phyloP scores from a whole-genome alignment of 2,329 filamentous ascomycete species.

The Fusarium beomiforme region DNA sequence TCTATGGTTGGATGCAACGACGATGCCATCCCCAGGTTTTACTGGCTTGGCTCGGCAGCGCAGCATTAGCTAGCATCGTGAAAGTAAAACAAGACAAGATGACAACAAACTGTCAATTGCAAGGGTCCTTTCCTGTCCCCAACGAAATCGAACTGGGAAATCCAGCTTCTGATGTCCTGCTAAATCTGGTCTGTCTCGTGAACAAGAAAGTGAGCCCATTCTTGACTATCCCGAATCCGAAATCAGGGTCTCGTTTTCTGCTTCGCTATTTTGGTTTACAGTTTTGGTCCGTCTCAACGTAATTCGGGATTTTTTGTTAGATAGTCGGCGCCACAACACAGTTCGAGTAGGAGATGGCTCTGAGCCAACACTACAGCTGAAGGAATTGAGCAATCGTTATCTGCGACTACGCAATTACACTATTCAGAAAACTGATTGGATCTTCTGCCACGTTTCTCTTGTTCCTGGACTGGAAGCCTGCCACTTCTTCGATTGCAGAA shows the following conservation, averaged over 20 bases:
- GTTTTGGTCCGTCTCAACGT: slow-evolving; percentile 17
- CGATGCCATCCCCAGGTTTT: slow-evolving; percentile 36
- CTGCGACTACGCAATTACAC: slow-evolving; percentile 23
- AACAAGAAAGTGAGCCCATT: slow-evolving; percentile 24
- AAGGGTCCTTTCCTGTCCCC: slow-evolving; percentile 18
- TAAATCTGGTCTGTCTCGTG: slow-evolving; percentile 20
- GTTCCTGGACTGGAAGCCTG: slow-evolving; percentile 25
- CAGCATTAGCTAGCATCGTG: background rate
- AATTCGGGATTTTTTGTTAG: slow-evolving; percentile 15
- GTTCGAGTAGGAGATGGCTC: slow-evolving; percentile 3
- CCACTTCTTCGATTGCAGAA: slow-evolving; percentile 24
- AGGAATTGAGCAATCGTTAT: background rate
- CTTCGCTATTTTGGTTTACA: slow-evolving; percentile 18
- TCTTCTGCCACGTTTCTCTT: slow-evolving; percentile 9
- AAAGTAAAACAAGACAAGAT: slow-evolving; percentile 4
- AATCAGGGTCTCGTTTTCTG: slow-evolving; percentile 17
- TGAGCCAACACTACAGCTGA: slow-evolving; percentile 28
- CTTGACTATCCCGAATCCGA: slow-evolving; percentile 24
- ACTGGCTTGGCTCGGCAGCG: slow-evolving; percentile 27
- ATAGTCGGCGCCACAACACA: slow-evolving; percentile 22
- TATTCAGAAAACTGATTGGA: slow-evolving; percentile 16
- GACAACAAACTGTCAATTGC: slow-evolving; percentile 7
- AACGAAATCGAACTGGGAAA: slow-evolving; percentile 24
- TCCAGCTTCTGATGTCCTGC: slow-evolving; percentile 20
- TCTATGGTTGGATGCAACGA: slow-evolving; percentile 9